Percentiles rank a stretch among this genome's conserved stretches.
phyloP scores from a whole-genome alignment of 169 alveolate species.

The Plasmodium relictum region DNA sequence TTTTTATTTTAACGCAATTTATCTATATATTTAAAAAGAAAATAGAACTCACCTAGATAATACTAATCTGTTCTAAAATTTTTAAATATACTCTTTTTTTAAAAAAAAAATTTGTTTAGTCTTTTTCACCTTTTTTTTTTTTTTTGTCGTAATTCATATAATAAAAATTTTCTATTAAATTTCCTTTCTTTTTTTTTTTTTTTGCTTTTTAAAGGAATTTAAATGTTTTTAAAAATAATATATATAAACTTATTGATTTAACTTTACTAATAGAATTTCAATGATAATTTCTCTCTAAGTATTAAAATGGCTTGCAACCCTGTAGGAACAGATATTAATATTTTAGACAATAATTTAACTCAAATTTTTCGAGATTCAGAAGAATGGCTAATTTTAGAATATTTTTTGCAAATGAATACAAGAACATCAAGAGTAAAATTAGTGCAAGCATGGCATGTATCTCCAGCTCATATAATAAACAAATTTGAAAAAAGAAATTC shows the following conservation, averaged over 20 bases:
- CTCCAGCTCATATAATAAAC: conserved; percentile 78
- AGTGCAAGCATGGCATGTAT: conserved; percentile 86
- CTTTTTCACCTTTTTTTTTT: too few species aligned
- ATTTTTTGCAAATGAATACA: conserved; percentile 82
- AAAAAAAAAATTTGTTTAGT: too few species aligned
- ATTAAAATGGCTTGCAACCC: conserved; percentile 24
- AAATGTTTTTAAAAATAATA: neutral
- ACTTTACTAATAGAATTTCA: neutral
- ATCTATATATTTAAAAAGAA: too few species aligned
- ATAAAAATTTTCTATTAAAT: neutral
- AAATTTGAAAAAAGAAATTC: conserved; percentile 61
- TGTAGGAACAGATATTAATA: conserved; percentile 35
- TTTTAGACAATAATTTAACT: conserved; percentile 63
- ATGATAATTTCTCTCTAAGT: neutral
- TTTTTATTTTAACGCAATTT: too few species aligned
- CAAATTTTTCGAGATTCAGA: conserved; percentile 83
- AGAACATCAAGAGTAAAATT: conserved; percentile 86
- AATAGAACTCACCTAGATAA: too few species aligned
- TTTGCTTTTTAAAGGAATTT: neutral
- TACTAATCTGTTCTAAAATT: too few species aligned
- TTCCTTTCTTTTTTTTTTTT: neutral
- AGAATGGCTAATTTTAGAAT: conserved; percentile 85
- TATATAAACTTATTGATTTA: neutral
- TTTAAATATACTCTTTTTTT: too few species aligned
- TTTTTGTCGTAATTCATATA: too few species aligned